Evolutionary conservation across 2,329 filamentous ascomycete genomes (phyloP).

Genomic region (Sporothrix sp.): DNA sequence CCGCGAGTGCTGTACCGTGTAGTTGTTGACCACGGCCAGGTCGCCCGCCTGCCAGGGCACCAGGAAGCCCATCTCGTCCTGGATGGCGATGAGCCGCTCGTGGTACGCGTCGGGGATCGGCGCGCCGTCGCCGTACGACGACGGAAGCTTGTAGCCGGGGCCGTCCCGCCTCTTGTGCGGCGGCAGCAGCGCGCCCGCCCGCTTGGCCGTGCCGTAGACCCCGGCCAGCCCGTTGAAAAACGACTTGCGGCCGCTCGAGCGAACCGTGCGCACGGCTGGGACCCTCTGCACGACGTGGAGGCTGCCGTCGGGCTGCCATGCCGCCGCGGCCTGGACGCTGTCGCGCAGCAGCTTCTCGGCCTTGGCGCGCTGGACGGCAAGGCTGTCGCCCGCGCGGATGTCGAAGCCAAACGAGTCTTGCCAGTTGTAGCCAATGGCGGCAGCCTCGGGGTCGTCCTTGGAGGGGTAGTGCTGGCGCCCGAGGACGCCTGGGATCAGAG

Average conservation of each 20-base stretch:
- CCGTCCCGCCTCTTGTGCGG: slow-evolving; percentile 8
- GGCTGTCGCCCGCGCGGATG: slow-evolving; percentile 5
- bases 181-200: slow-evolving; percentile 1
- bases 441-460: slow-evolving; percentile 13
- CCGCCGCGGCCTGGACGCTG: slow-evolving; percentile 5
- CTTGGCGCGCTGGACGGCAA: slow-evolving; percentile 10
- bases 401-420: slow-evolving; percentile 15
- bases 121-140: slow-evolving; percentile 20
- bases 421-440: slow-evolving; percentile 15
- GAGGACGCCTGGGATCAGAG: slow-evolving; percentile 15
- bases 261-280: slow-evolving; percentile 10
- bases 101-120: slow-evolving; percentile 20
- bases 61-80: slow-evolving; percentile 20
- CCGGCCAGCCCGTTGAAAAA: slow-evolving; percentile 13
- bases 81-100: slow-evolving; percentile 20
- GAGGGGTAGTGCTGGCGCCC: slow-evolving; percentile 14
- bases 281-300: slow-evolving; percentile 13
- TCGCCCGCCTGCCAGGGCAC: slow-evolving; percentile 12
- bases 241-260: slow-evolving; percentile 1
- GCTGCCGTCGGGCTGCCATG: slow-evolving; percentile 13
- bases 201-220: slow-evolving; percentile 9
- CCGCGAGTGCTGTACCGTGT: slow-evolving; percentile 19
- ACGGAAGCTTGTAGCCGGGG: slow-evolving; percentile 17
- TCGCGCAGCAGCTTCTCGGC: slow-evolving; percentile 9
- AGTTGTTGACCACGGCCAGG: slow-evolving; percentile 16